Percentiles rank a stretch among this genome's conserved stretches.
Conservation (phyloP, 139 green algal genomes). For the Trebouxia sp. region DNA sequence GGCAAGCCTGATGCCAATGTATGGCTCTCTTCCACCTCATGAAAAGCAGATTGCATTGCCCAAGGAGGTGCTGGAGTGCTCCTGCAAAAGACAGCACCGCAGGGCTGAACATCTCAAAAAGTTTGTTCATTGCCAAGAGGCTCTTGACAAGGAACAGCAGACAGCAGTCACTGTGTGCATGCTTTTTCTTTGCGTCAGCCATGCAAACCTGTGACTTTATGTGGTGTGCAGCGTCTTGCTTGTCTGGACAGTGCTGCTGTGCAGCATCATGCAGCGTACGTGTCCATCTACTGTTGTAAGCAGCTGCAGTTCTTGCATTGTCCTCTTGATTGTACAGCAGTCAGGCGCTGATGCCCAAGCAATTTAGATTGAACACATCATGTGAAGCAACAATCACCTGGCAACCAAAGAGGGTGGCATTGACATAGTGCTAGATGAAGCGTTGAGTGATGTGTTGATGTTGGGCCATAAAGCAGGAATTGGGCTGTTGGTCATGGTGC, state of each 20-base stretch:
- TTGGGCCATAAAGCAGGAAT: not conserved
- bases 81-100: not conserved
- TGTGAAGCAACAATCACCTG: not conserved
- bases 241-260: no score
- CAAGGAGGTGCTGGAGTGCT: not conserved
- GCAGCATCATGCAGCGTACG: no score
- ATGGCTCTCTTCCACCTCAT: not conserved
- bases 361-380: not conserved
- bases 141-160: no score
- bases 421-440: not conserved
- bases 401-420: slow-evolving; percentile 9
- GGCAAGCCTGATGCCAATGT: not conserved
- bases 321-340: not conserved
- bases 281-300: no score
- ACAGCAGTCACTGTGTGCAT: no score
- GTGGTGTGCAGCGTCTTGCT: no score
- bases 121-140: no score
- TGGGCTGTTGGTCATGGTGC: not conserved
- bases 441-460: not conserved
- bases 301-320: no score
- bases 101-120: no score
- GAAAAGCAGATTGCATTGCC: not conserved
- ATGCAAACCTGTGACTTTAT: no score
- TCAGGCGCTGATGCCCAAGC: not conserved
- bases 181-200: no score